phyloP scores from a whole-genome alignment of 345 rosid genomes.

The Aegle marmelos region DNA sequence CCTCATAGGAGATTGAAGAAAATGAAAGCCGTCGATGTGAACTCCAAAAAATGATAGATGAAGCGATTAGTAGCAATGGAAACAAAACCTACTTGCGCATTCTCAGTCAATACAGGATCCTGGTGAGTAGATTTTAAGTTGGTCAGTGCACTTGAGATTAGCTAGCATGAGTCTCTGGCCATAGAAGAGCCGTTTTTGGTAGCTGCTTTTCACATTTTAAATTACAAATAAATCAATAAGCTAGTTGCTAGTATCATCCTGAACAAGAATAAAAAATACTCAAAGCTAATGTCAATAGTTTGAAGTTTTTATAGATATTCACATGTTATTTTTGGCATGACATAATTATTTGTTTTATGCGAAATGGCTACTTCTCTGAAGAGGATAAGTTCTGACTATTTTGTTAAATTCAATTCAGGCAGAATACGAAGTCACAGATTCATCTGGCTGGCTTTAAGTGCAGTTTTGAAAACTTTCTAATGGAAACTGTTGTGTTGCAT shows the following conservation, averaged over 20 bases:
- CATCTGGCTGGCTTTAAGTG: neutral
- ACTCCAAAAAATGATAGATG: conserved; percentile 83
- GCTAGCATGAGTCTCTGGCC: neutral
- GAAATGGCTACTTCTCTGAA: neutral
- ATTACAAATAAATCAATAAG: neutral
- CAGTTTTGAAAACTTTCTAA: neutral
- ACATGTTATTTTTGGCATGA: neutral
- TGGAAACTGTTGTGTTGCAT: conserved; percentile 12
- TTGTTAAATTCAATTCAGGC: neutral
- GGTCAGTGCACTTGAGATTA: neutral
- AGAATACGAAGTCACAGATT: neutral
- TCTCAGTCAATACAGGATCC: conserved; percentile 85
- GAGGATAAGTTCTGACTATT: neutral
- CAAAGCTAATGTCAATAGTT: neutral
- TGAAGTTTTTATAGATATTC: neutral
- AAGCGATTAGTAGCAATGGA: conserved; percentile 74
- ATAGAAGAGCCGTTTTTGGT: neutral
- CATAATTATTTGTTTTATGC: neutral
- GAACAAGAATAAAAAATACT: neutral
- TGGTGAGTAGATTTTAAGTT: conserved; percentile 54
- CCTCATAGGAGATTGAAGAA: conserved; percentile 73
- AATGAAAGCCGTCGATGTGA: conserved; percentile 77
- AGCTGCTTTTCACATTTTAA: neutral
- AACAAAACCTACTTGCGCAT: conserved; percentile 82
- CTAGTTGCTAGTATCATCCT: neutral